Evolutionary conservation across 2,329 filamentous ascomycete species (phyloP), one percentile per base, ranked within the genome.

Genomic region (Phyllosticta ampelicida): DNA sequence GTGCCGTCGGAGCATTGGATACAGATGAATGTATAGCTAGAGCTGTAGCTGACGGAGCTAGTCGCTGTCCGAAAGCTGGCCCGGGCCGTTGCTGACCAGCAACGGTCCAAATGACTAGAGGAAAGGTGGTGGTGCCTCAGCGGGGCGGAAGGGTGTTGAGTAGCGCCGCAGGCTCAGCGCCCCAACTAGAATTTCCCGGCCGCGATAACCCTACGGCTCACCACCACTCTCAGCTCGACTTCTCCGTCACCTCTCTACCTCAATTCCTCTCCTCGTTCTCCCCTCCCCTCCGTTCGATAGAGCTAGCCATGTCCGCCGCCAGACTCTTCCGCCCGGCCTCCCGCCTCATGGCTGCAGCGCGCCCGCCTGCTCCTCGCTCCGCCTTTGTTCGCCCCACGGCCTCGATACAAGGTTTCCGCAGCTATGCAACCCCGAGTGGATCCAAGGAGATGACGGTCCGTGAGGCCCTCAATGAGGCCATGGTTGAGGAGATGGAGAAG

Each of bases 391-490:
- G 79, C 66, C 76, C 76, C 61, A 62, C 76, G 61, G 71, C 75
- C 61, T 72, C 76, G 64, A 70, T 74, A 61, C 76, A 78, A 58
- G 73, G 75, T 61, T 70, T 71, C 70, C 73, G 82, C 68, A 74
- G 74, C 65, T 85, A 85, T 75, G 82, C 82, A 48, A 78, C 79
- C 11, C 74, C 75, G 59, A 73, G 74, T 62, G 86, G 86, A 64
- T 77, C 80, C 68, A 96, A 96, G 81, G 89, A 96, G 73, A 90
- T 96, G 78, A 96, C 94, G 51, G 94, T 99, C 70, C 85, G 94
- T 78, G 94, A 99, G 73, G 94, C 94, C 61, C 80, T 99, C 71
- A 99, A 99, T 75, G 92, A 99, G 80, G 94, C 94, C 61, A 86
- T 99, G 71, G 90, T 90, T 53, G 94, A 99, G 80, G 94, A 99